Evolutionary conservation across 148 eudicot species (phyloP), one percentile per base, ranked within the genome.

Genomic region (Vaccinium macrocarpon): DNA sequence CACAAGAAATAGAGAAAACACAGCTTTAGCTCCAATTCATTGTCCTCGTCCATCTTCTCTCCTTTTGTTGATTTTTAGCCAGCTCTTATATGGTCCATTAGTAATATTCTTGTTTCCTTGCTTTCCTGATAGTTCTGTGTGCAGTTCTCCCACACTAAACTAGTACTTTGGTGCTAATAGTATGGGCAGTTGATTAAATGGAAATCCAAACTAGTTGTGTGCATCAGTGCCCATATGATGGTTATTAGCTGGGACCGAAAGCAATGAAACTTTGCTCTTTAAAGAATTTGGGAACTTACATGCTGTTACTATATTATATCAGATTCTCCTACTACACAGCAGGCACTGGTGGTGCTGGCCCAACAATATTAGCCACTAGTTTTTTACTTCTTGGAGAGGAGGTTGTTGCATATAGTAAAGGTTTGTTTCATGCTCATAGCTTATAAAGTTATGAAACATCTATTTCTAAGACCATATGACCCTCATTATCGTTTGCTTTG

Each of bases 281-380:
- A 0, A 32, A 78, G 7, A 70, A 68, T 73, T 53, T 77, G 76
- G 66, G 52, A 70, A 55, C 79, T 82, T 53, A 77, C 55, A 8
- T 55, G 70, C 57, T 82, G 72, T 64, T 2, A 50, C 81, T 66
- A 80, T 85, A 82, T 32, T 32, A 71, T 84, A 38, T 86, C 91
- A 97, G 99, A 88, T 97, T 97, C 92, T 97, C 93, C 59, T 97
- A 97, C 90, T 95, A 89, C 82, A 97, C 99, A 51, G 99, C 99
- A 78, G 99, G 99, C 85, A 89, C 93, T 84, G 99, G 99, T 84
- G 99, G 99, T 87, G 99, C 95, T 84, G 99, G 99, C 72, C 99
- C 99, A 76, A 95, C 99, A 55, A 97, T 97, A 88, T 88, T 97
- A 87, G 95, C 99, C 16, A 97, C 99, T 80, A 97, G 99, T 81